These are phyloP conservation scores for Aspergillus wentii DNA, from an alignment of 495 filamentous ascomycete species.

Conservation along the genomic window DNA sequence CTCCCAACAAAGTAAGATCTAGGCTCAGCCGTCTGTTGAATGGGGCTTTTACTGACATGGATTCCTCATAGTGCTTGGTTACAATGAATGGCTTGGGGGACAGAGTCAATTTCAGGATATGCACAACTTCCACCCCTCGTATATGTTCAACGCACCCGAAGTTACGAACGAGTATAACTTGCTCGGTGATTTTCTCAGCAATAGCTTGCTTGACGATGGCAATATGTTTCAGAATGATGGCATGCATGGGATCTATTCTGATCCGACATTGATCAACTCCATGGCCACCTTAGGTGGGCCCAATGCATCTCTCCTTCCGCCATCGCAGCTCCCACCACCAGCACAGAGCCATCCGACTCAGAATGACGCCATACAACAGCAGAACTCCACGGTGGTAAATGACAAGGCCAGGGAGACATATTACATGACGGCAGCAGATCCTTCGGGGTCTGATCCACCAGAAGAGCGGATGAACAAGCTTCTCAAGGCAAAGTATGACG, in stretches of 20 bases:
- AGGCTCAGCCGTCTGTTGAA: background rate
- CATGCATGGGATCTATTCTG: conserved; percentile 48
- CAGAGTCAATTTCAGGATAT: conserved; percentile 88
- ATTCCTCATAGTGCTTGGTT: conserved; percentile 49
- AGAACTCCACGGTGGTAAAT: conserved; percentile 53
- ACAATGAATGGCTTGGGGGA: conserved; percentile 64
- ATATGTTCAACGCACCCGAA: conserved; percentile 93
- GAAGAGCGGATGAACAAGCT: conserved; percentile 95
- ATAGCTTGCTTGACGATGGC: conserved; percentile 77
- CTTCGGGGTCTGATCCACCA: conserved; percentile 82
- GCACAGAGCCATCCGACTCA: conserved; percentile 43
- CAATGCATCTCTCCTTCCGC: conserved; percentile 28
- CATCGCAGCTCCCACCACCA: conserved; percentile 28
- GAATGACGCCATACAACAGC: conserved; percentile 54
- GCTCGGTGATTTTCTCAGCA: conserved; percentile 92
- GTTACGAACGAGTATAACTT: conserved; percentile 94
- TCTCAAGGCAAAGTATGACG: conserved; percentile 90
- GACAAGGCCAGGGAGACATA: conserved; percentile 88
- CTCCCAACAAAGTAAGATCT: conserved; percentile 68
- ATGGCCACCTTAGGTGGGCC: conserved; percentile 35
- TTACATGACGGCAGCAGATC: conserved; percentile 95
- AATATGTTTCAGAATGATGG: conserved; percentile 61
- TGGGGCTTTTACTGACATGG: conserved; percentile 21
- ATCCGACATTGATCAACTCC: conserved; percentile 49
- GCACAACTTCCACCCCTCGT: conserved; percentile 88